These are phyloP conservation scores for Neospermospora avenae DNA, from an alignment of 2,329 filamentous ascomycete genomes.

Conservation along the genomic window DNA sequence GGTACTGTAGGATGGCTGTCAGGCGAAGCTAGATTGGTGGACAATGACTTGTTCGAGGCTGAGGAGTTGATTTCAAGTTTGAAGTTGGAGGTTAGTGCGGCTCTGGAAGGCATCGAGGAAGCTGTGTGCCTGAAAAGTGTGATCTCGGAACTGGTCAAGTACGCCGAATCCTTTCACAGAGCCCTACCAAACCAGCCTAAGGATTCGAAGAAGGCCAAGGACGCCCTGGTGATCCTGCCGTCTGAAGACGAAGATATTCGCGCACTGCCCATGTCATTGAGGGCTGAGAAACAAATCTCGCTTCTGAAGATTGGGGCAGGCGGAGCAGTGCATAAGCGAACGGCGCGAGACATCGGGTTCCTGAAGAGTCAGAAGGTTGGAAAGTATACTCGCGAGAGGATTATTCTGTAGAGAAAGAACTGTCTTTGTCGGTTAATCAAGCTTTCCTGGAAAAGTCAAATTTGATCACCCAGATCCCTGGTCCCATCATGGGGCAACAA, in stretches of 20 bases:
- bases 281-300: conserved; percentile 50
- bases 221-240: conserved; percentile 42
- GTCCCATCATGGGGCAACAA: not conserved
- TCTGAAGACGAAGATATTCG: conserved; percentile 41
- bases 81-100: conserved; percentile 65
- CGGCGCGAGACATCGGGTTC: conserved; percentile 69
- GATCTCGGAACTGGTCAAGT: conserved; percentile 64
- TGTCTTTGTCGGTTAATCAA: not conserved
- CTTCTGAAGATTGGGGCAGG: conserved; percentile 60
- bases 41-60: conserved; percentile 47
- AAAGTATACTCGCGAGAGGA: conserved; percentile 78
- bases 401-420: conserved; percentile 46
- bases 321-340: conserved; percentile 69
- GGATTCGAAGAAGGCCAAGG: conserved; percentile 38
- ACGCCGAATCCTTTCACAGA: conserved; percentile 41
- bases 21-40: conserved; percentile 51
- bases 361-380: conserved; percentile 76
- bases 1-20: conserved; percentile 72
- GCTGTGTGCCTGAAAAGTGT: conserved; percentile 61
- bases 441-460: not conserved
- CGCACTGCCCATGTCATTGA: conserved; percentile 71
- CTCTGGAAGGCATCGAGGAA: conserved; percentile 70
- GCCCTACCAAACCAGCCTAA: conserved; percentile 12
- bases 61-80: conserved; percentile 64
- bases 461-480: no score